Evolutionary conservation across 768 basidiomycete genomes (phyloP).

Genomic region (Hypholoma fasciculare): DNA sequence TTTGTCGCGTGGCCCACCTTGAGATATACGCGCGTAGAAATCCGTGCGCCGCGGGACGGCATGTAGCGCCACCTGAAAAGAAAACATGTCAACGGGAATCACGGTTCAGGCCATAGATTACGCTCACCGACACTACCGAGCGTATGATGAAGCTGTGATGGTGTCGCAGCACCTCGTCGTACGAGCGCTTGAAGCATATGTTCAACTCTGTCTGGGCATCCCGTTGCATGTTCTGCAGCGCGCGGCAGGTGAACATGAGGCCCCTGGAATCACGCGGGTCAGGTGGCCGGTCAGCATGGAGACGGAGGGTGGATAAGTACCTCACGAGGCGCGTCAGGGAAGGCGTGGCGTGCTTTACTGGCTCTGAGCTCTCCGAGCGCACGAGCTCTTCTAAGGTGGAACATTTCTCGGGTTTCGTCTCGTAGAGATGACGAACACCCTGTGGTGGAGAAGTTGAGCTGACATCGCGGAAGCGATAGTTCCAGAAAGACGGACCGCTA

Average conservation of each 20-base stretch:
- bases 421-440: slow-evolving; percentile 66
- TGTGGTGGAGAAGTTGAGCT: slow-evolving; percentile 22
- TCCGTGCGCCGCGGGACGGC: slow-evolving; percentile 60
- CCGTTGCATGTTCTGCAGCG: slow-evolving; percentile 63
- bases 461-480: not conserved
- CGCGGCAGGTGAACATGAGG: slow-evolving; percentile 65
- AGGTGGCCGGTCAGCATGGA: slow-evolving; percentile 2
- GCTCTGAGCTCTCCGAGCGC: slow-evolving; percentile 38
- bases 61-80: slow-evolving; percentile 52
- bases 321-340: slow-evolving; percentile 68
- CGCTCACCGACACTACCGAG: slow-evolving; percentile 54
- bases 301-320: slow-evolving; percentile 33
- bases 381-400: slow-evolving; percentile 64
- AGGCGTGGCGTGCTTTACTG: slow-evolving; percentile 50
- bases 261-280: slow-evolving; percentile 42
- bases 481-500: slow-evolving; percentile 42
- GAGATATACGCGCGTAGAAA: slow-evolving; percentile 63
- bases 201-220: slow-evolving; percentile 56
- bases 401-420: slow-evolving; percentile 41
- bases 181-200: slow-evolving; percentile 70
- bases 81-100: not conserved
- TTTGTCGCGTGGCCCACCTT: slow-evolving; percentile 55
- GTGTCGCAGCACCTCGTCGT: slow-evolving; percentile 64
- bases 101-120: not conserved
- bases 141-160: slow-evolving; percentile 71